Conservation (phyloP, 2,329 filamentous ascomycete species). For the Clonostachys chloroleuca region DNA sequence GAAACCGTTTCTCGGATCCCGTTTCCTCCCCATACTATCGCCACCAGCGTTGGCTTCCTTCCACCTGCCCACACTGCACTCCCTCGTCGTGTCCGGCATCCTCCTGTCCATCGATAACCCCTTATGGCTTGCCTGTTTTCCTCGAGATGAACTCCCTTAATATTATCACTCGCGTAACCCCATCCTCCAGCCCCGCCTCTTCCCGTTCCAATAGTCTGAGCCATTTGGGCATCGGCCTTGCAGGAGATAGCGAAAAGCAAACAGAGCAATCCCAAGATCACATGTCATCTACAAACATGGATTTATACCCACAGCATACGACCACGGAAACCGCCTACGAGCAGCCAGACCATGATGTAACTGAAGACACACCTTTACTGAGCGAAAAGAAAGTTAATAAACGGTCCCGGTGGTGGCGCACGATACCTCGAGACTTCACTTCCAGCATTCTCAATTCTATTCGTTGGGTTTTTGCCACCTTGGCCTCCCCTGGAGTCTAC, state of each 20-base stretch:
- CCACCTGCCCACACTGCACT: background rate
- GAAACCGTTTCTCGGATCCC: too few relatives aligned
- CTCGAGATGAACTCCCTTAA: slow-evolving; percentile 94
- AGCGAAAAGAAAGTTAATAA: slow-evolving; percentile 25
- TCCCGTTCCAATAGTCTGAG: slow-evolving; percentile 59
- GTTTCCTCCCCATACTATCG: too few relatives aligned
- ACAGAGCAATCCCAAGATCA: slow-evolving; percentile 5
- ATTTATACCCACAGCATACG: slow-evolving; percentile 24
- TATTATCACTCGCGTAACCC: slow-evolving; percentile 78
- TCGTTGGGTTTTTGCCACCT: slow-evolving; percentile 71
- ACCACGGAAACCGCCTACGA: slow-evolving; percentile 27
- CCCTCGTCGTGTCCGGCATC: background rate
- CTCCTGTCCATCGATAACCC: background rate
- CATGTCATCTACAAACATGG: background rate
- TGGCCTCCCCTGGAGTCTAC: slow-evolving; percentile 78
- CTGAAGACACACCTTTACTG: slow-evolving; percentile 65
- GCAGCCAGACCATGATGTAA: slow-evolving; percentile 22
- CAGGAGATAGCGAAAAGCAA: slow-evolving; percentile 32
- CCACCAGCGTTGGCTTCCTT: background rate
- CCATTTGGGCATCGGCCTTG: slow-evolving; percentile 42
- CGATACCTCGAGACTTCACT: slow-evolving; percentile 65
- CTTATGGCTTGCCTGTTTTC: slow-evolving; percentile 47
- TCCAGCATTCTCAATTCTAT: slow-evolving; percentile 71
- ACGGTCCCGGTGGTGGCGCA: slow-evolving; percentile 44
- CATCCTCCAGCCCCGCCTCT: slow-evolving; percentile 49